Percentiles rank a stretch among this genome's conserved stretches.
Evolutionary conservation across 768 basidiomycete genomes (phyloP).

Genomic region (Pisolithus albus): DNA sequence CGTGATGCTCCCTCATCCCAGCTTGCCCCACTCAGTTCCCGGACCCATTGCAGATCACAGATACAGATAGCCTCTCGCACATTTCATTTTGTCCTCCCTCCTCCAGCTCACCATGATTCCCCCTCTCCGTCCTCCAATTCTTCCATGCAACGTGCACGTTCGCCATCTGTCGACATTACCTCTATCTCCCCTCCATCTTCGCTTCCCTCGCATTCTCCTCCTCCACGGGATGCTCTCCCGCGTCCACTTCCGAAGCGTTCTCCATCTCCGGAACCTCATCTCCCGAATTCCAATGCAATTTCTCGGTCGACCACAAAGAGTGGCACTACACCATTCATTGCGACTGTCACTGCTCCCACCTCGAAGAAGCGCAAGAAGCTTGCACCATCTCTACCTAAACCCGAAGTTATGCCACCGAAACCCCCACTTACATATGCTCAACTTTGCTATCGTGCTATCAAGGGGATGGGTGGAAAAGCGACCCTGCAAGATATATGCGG

Average conservation of each 20-base stretch:
- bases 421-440: conserved; percentile 89
- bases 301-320: conserved; percentile 37
- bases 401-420: conserved; percentile 80
- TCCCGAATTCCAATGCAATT: conserved; percentile 60
- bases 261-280: conserved; percentile 42
- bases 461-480: conserved; percentile 74
- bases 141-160: conserved; percentile 60
- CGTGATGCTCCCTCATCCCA: background rate
- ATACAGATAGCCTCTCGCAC: conserved; percentile 97
- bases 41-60: conserved; percentile 57
- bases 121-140: conserved; percentile 75
- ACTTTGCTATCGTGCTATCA: conserved; percentile 85
- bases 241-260: conserved; percentile 40
- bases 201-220: conserved; percentile 68
- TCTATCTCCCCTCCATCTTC: conserved; percentile 80
- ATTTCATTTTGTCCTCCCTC: conserved; percentile 95
- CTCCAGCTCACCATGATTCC: conserved; percentile 70
- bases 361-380: conserved; percentile 72
- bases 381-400: conserved; percentile 39
- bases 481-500: conserved; percentile 87
- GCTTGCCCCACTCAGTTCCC: conserved; percentile 1
- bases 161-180: conserved; percentile 77
- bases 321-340: conserved; percentile 6
- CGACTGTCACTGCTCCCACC: conserved; percentile 18
- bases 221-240: conserved; percentile 42